Percentiles rank a stretch among this genome's conserved stretches.
Conservation (phyloP, 768 basidiomycete species). For the Polyporus arcularius region DNA sequence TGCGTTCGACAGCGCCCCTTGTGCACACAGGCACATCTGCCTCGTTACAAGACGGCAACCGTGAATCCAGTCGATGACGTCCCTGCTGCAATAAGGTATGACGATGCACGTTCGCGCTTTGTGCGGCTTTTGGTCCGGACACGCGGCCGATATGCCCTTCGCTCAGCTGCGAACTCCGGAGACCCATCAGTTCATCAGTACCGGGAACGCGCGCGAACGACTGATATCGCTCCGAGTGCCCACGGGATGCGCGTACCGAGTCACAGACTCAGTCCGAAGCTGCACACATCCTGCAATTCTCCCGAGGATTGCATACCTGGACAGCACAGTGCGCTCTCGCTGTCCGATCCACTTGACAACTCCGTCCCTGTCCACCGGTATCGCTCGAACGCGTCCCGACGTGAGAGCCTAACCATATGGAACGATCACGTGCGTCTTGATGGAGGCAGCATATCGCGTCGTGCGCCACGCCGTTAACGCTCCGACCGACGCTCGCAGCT, state of each 20-base stretch:
- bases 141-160: neutral
- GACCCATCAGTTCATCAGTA: slow-evolving; percentile 6
- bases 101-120: neutral
- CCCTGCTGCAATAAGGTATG: slow-evolving; percentile 1
- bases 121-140: neutral
- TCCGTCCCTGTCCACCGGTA: slow-evolving; percentile 7
- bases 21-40: slow-evolving; percentile 8
- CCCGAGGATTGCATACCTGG: slow-evolving; percentile 9
- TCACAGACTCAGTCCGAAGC: slow-evolving; percentile 5
- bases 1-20: neutral
- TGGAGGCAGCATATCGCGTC: neutral
- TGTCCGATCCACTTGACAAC: slow-evolving; percentile 1
- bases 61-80: slow-evolving; percentile 10
- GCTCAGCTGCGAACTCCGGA: neutral
- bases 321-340: slow-evolving; percentile 1
- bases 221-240: slow-evolving; percentile 4
- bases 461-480: neutral
- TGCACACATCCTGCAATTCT: slow-evolving; percentile 10
- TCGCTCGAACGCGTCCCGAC: slow-evolving; percentile 4
- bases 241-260: slow-evolving; percentile 1
- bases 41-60: neutral
- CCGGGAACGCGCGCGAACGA: neutral
- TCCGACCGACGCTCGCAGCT: neutral
- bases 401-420: slow-evolving; percentile 20
- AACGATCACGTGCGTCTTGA: slow-evolving; percentile 20